Conservation (phyloP, 306 rosid genomes). For the Quillaja saponaria region DNA sequence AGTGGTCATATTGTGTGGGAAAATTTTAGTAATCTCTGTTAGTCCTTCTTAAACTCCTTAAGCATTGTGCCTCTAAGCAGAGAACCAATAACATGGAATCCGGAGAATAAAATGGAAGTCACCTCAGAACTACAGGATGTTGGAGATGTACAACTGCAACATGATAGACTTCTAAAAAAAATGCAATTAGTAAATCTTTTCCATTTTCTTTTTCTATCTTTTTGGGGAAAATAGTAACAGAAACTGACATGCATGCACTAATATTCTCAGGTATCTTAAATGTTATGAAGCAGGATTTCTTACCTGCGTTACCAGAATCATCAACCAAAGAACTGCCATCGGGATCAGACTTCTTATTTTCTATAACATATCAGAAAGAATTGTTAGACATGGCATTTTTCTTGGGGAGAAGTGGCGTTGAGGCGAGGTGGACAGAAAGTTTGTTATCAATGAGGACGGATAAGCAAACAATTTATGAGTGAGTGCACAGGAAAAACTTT, state of each 20-base stretch:
- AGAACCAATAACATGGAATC: too few relatives aligned
- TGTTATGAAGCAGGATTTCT: slow-evolving; percentile 26
- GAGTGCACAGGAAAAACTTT: slow-evolving; percentile 30
- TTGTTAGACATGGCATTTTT: slow-evolving; percentile 13
- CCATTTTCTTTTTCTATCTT: slow-evolving; percentile 2
- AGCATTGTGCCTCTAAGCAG: too few relatives aligned
- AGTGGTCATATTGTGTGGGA: too few relatives aligned
- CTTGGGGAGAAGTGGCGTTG: neutral
- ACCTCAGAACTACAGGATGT: slow-evolving; percentile 7
- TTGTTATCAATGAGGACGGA: slow-evolving; percentile 23
- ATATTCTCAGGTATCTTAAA: slow-evolving; percentile 18
- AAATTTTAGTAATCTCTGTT: too few relatives aligned
- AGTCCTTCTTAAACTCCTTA: too few relatives aligned
- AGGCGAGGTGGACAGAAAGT: neutral
- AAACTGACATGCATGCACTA: neutral
- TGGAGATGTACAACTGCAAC: slow-evolving; percentile 12
- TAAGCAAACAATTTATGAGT: slow-evolving; percentile 29
- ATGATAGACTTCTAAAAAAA: slow-evolving; percentile 15
- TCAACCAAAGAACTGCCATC: slow-evolving; percentile 53
- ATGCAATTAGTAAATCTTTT: slow-evolving; percentile 12
- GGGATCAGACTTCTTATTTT: slow-evolving; percentile 63
- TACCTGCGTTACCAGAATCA: slow-evolving; percentile 68
- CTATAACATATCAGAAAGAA: slow-evolving; percentile 47
- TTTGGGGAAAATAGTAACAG: slow-evolving; percentile 6
- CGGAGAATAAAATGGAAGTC: neutral